Conservation (phyloP, 106 monocot genomes). For the Narthecium ossifragum region DNA sequence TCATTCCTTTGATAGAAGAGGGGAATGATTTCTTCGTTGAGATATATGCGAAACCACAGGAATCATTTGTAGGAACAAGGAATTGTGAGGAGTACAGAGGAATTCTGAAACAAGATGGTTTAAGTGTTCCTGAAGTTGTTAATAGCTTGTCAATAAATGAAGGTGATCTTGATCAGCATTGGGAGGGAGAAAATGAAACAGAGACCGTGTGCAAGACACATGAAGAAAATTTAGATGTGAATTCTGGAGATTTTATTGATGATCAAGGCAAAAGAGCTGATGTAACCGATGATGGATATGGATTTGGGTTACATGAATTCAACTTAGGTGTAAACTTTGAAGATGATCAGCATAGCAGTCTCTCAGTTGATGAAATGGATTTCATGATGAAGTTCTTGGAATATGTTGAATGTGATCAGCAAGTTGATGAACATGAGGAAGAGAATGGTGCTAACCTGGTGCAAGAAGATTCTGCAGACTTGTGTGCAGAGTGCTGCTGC, state of each 20-base stretch:
- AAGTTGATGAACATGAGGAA: slow-evolving; percentile 1
- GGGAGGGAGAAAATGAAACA: slow-evolving; percentile 2
- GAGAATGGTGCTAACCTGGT: background rate
- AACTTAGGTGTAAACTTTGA: slow-evolving; percentile 10
- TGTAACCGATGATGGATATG: too few species aligned
- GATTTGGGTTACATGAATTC: too few species aligned
- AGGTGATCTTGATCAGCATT: background rate
- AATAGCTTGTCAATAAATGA: too few species aligned
- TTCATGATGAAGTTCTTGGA: slow-evolving; percentile 22
- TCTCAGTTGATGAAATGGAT: slow-evolving; percentile 38
- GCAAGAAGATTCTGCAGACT: slow-evolving; percentile 5
- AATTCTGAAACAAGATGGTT: too few species aligned
- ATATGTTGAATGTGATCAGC: slow-evolving; percentile 21
- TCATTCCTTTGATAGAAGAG: slow-evolving; percentile 11
- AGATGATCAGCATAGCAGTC: slow-evolving; percentile 27
- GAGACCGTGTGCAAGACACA: background rate
- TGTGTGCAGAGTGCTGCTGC: background rate
- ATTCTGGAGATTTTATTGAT: slow-evolving; percentile 10
- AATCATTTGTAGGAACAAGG: background rate
- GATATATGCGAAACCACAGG: slow-evolving; percentile 24
- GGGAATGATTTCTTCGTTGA: slow-evolving; percentile 55
- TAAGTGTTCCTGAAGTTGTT: too few species aligned
- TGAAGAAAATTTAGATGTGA: slow-evolving; percentile 6
- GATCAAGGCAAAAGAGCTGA: too few species aligned
- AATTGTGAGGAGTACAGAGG: background rate